phyloP scores from a whole-genome alignment of 2,329 filamentous ascomycete genomes.

The Clonostachys byssicola region DNA sequence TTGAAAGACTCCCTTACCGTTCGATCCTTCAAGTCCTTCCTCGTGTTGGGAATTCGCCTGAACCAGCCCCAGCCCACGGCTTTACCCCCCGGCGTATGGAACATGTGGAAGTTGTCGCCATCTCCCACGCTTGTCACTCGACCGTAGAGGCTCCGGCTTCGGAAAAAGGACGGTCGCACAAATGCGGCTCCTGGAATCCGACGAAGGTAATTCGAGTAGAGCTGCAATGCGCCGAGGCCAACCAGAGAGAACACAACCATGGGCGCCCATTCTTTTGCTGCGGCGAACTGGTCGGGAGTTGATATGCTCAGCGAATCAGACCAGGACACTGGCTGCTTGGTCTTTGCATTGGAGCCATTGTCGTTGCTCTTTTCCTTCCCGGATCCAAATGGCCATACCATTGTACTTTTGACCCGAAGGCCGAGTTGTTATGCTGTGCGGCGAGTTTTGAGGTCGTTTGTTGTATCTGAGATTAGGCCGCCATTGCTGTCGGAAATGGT shows the following conservation, averaged over 20 bases:
- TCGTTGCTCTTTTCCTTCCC: slow-evolving; percentile 9
- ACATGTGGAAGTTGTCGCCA: slow-evolving; percentile 92
- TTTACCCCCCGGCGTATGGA: slow-evolving; percentile 88
- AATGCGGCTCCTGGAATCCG: slow-evolving; percentile 76
- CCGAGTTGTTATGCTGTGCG: slow-evolving; percentile 7
- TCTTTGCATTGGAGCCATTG: slow-evolving; percentile 5
- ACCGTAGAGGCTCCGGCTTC: slow-evolving; percentile 73
- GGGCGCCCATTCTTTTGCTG: slow-evolving; percentile 32
- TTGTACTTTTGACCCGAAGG: slow-evolving; percentile 23
- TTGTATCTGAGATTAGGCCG: no score
- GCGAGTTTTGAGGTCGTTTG: neutral
- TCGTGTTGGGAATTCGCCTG: slow-evolving; percentile 66
- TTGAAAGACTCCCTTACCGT: slow-evolving; percentile 52
- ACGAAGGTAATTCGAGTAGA: slow-evolving; percentile 76
- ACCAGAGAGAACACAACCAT: slow-evolving; percentile 28
- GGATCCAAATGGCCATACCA: slow-evolving; percentile 34
- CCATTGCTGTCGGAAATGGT: no score
- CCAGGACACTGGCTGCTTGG: slow-evolving; percentile 27
- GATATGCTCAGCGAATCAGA: slow-evolving; percentile 22
- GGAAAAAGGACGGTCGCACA: slow-evolving; percentile 72
- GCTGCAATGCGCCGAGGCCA: slow-evolving; percentile 29
- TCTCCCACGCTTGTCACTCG: slow-evolving; percentile 92
- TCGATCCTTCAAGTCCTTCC: slow-evolving; percentile 66
- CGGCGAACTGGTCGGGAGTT: slow-evolving; percentile 19
- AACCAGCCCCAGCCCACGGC: slow-evolving; percentile 91